phyloP scores from a whole-genome alignment of 345 rosid species.

The Citrus medica region DNA sequence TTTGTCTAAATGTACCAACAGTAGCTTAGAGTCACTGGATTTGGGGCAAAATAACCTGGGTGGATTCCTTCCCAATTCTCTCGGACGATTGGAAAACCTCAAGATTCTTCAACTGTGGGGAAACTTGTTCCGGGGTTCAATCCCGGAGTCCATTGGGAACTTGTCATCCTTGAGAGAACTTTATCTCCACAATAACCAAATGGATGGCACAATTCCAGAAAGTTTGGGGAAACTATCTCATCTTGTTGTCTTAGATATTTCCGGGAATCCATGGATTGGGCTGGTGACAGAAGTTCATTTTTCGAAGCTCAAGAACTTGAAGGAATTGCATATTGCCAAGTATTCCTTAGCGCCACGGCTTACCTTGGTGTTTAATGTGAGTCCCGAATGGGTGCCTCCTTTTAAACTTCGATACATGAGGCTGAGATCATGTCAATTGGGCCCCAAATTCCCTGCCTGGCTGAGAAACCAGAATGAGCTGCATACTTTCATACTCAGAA shows the following conservation, averaged over 20 bases:
- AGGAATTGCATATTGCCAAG: background rate
- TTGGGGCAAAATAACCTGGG: slow-evolving; percentile 18
- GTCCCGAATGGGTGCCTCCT: slow-evolving; percentile 18
- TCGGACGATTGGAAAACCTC: background rate
- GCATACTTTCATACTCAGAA: background rate
- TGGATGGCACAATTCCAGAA: slow-evolving; percentile 16
- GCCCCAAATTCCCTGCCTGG: slow-evolving; percentile 24
- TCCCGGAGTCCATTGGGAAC: slow-evolving; percentile 21
- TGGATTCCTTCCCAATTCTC: slow-evolving; percentile 17
- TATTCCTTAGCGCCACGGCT: background rate
- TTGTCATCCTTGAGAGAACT: slow-evolving; percentile 13
- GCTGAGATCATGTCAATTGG: slow-evolving; percentile 6
- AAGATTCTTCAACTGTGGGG: background rate
- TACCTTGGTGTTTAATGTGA: slow-evolving; percentile 8
- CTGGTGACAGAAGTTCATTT: slow-evolving; percentile 19
- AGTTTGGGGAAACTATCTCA: slow-evolving; percentile 6
- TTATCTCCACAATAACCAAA: background rate
- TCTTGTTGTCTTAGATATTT: slow-evolving; percentile 6
- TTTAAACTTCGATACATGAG: slow-evolving; percentile 12
- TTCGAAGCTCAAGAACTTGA: slow-evolving; percentile 15
- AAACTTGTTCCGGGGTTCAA: slow-evolving; percentile 10
- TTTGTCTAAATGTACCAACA: slow-evolving; percentile 13
- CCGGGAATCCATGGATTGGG: slow-evolving; percentile 12
- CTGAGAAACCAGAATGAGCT: slow-evolving; percentile 13
- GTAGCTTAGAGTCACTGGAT: slow-evolving; percentile 18